Conservation (phyloP, 177 flowering plant genomes). For the Vitis hybrid region DNA sequence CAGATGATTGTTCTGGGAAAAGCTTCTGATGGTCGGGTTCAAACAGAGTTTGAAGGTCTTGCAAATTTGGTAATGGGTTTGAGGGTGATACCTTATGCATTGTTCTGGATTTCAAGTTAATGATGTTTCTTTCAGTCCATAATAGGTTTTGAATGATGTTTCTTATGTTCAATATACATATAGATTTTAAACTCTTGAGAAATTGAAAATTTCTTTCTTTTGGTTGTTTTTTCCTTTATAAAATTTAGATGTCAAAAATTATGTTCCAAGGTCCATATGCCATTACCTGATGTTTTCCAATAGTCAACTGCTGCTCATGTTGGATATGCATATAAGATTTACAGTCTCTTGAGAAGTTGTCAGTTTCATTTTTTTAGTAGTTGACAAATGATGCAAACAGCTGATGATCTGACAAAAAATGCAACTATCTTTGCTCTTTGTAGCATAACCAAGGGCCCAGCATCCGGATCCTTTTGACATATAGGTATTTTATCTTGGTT, state of each 20-base stretch:
- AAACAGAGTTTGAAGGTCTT: constrained; percentile 52
- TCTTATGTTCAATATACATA: no score
- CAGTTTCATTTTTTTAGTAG: not conserved
- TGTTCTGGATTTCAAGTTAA: not conserved
- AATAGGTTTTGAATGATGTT: not conserved
- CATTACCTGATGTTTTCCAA: no score
- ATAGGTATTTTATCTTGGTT: constrained; percentile 37
- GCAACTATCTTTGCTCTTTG: constrained; percentile 14
- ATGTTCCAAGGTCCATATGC: no score
- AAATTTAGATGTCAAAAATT: no score
- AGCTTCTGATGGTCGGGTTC: constrained; percentile 53
- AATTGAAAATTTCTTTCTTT: no score
- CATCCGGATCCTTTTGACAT: constrained; percentile 50
- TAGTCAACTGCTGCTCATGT: no score
- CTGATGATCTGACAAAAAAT: constrained; percentile 5
- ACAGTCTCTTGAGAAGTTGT: not conserved
- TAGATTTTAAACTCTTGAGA: no score
- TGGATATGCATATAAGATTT: no score
- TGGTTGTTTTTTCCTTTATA: no score
- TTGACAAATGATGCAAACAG: not conserved
- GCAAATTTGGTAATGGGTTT: constrained; percentile 43
- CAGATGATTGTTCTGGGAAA: constrained; percentile 63
- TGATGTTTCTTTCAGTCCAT: not conserved
- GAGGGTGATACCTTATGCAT: not conserved
- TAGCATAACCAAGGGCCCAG: constrained; percentile 52